Conservation (phyloP, 179 eudicot genomes). For the Kewa caespitosa region DNA sequence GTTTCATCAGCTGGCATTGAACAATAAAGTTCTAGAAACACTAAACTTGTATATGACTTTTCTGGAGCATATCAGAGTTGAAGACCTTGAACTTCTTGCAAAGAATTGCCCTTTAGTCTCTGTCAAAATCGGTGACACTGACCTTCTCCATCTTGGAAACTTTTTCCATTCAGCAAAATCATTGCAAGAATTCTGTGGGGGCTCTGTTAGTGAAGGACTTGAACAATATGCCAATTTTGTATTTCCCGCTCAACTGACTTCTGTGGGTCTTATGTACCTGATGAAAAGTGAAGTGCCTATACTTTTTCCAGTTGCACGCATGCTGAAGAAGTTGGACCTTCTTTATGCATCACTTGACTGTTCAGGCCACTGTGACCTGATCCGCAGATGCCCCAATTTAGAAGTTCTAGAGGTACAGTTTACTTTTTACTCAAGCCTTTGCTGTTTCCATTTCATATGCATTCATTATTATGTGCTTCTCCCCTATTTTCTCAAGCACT, state of each 20-base stretch:
- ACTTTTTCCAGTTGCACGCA: slow-evolving; percentile 55
- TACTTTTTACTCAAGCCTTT: background rate
- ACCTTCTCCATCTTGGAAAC: slow-evolving; percentile 51
- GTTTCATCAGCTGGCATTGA: slow-evolving; percentile 65
- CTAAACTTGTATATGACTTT: slow-evolving; percentile 77
- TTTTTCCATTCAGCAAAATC: slow-evolving; percentile 50
- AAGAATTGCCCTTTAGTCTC: slow-evolving; percentile 61
- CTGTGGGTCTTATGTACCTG: slow-evolving; percentile 61
- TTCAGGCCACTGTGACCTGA: slow-evolving; percentile 60
- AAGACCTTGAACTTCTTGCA: slow-evolving; percentile 69
- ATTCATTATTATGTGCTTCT: background rate
- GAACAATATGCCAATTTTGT: slow-evolving; percentile 38
- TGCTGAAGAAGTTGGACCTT: slow-evolving; percentile 70
- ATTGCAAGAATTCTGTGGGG: slow-evolving; percentile 71
- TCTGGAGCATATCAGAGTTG: slow-evolving; percentile 36
- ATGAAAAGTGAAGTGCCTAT: slow-evolving; percentile 55
- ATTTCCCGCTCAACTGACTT: slow-evolving; percentile 51
- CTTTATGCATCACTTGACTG: slow-evolving; percentile 61
- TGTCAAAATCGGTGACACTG: slow-evolving; percentile 66
- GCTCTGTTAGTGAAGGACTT: slow-evolving; percentile 48
- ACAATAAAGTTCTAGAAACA: slow-evolving; percentile 58
- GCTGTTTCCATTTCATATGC: background rate
- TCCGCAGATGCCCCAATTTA: slow-evolving; percentile 67
- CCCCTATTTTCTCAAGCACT: background rate
- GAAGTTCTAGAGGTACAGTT: slow-evolving; percentile 81